Evolutionary conservation across 805 yeast genomes (phyloP).

Genomic region (Kluyveromyces lactis): DNA sequence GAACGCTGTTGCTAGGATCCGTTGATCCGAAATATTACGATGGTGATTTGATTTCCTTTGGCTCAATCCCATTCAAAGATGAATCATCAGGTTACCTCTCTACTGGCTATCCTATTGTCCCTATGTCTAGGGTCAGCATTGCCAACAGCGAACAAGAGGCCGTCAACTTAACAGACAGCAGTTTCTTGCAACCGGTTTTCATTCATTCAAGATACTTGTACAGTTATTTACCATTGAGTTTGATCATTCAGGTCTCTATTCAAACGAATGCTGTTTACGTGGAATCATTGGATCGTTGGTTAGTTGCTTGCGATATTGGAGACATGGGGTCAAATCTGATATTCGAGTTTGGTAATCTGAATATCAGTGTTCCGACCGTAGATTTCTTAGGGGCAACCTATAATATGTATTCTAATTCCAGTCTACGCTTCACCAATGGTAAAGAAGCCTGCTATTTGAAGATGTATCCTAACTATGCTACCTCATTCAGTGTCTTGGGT

Average conservation of each 20-base stretch:
- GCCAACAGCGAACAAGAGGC: conserved; percentile 34
- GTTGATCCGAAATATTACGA: conserved; percentile 39
- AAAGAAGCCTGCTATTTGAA: conserved; percentile 48
- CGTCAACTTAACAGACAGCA: conserved; percentile 29
- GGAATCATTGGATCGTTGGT: conserved; percentile 42
- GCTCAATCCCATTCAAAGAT: conserved; percentile 38
- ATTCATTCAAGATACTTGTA: conserved; percentile 47
- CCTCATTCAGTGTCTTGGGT: conserved; percentile 52
- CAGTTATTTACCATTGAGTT: conserved; percentile 46
- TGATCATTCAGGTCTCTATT: conserved; percentile 53
- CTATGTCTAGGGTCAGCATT: conserved; percentile 38
- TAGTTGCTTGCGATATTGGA: conserved; percentile 51
- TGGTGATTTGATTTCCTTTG: conserved; percentile 43
- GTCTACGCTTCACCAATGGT: conserved; percentile 45
- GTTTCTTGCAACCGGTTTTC: conserved; percentile 42
- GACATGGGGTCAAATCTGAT: conserved; percentile 41
- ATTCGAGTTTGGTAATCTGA: conserved; percentile 45
- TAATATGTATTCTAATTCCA: conserved; percentile 23
- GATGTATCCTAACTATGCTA: conserved; percentile 37
- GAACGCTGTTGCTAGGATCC: conserved; percentile 47
- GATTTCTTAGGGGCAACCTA: conserved; percentile 37
- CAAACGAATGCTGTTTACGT: conserved; percentile 62
- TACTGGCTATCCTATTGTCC: conserved; percentile 38
- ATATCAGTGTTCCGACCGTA: conserved; percentile 41
- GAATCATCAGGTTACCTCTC: conserved; percentile 13